Evolutionary conservation across 2,329 filamentous ascomycete genomes (phyloP).

Genomic region (Pestalotiopsis sp.): DNA sequence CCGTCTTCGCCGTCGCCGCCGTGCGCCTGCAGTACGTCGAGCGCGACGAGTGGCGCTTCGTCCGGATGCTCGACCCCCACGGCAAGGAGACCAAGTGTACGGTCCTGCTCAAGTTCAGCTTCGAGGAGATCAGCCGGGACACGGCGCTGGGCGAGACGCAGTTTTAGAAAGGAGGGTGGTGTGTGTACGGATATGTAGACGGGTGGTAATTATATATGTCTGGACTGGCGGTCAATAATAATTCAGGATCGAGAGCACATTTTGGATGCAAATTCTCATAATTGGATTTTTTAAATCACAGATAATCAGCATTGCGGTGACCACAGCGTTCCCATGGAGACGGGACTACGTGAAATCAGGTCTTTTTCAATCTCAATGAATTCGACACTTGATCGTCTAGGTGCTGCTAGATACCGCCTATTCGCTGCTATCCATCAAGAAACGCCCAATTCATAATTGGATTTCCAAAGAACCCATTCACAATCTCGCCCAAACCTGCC

Average conservation of each 20-base stretch:
- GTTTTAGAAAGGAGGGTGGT: neutral
- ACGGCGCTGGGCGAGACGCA: neutral
- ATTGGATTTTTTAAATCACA: too few relatives aligned
- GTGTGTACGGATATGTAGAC: neutral
- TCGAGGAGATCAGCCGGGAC: conserved; percentile 40
- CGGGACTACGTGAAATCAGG: neutral
- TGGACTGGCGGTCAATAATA: neutral
- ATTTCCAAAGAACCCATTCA: neutral
- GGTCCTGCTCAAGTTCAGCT: conserved; percentile 62
- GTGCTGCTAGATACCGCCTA: neutral
- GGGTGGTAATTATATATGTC: neutral
- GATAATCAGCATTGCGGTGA: too few relatives aligned
- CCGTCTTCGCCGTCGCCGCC: conserved; percentile 62
- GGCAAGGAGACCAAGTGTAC: conserved; percentile 66
- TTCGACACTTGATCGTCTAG: neutral
- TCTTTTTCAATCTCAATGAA: neutral
- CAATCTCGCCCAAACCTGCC: neutral
- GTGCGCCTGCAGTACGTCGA: conserved; percentile 60
- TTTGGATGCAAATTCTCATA: too few relatives aligned
- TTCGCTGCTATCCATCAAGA: neutral
- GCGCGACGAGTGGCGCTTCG: conserved; percentile 60
- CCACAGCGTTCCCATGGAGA: too few relatives aligned
- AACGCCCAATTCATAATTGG: neutral
- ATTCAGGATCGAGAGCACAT: neutral
- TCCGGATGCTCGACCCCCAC: conserved; percentile 66